Evolutionary conservation across 257 asterid genomes (phyloP), one percentile per base, ranked within the genome.

Genomic region (Linaria vulgaris): DNA sequence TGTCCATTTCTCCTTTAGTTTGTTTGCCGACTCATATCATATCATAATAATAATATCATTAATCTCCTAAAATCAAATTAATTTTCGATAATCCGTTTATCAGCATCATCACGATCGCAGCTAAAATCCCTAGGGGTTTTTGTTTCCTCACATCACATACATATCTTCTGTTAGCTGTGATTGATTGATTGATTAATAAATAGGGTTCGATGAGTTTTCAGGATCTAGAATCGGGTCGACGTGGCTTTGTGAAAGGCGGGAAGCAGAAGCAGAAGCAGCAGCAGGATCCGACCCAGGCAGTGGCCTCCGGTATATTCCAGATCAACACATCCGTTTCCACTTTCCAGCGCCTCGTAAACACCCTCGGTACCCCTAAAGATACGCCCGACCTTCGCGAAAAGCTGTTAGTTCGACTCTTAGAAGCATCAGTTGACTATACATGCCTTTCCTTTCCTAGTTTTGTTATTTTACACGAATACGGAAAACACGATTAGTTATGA

Each of bases 331-430:
- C 91, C 16, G 95, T 91, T 50, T 82, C 95, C 14, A 79, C 94
- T 22, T 91, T 91, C 74, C 98, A 91, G 65, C 88, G 96, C 61
- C 91, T 91, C 20, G 96, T 91, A 52, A 91, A 91, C 64, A 83
- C 96, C 70, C 88, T 91, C 5, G 98, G 98, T 16, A 91, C 98
- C 12, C 95, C 95, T 21, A 91, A 86, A 80, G 98, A 91, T 69
- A 91, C 96, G 61, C 90, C 95, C 6, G 95, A 88, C 79, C 98
- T 88, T 55, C 95, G 98, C 12, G 95, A 88, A 44, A 91, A 91
- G 78, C 90, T 91, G 98, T 91, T 70, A 81, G 88, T 79, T 8
- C 41, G 10, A 34, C 20, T 19, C 56, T 44, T 62, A 9, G 1
- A 3, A 21, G 5, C 0, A 34, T 34, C 1, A 56, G 58, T 59